Evolutionary conservation across 192 early-diverging fungal genomes (phyloP), one percentile per base, ranked within the genome.

Genomic region (Lunasporangiospora selenospora): DNA sequence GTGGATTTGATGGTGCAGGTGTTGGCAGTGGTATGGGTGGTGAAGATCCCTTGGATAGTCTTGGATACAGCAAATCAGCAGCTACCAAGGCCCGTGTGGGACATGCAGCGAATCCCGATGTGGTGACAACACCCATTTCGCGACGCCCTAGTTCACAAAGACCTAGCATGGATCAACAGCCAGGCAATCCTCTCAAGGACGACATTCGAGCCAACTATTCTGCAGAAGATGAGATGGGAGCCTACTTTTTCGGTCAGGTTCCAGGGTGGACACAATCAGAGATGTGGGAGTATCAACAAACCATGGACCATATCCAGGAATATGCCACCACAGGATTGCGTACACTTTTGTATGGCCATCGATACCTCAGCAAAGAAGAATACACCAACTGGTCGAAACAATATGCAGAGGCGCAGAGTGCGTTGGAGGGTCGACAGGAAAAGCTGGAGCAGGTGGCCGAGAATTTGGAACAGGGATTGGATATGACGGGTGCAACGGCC

Each of bases 401-500:
- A 12, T 93, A 90, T 39, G 71, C 86, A 23, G 83, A 87, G 23
- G 95, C 95, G 0, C 82, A 88, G 30, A 82, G 81, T 27, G 73
- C 88, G 7, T 76, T 97, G 6, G 80, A 75, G 16, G 78, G 87
- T 43, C 77, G 92, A 26, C 85, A 89, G 47, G 65, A 76, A 27
- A 80, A 82, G 32, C 30, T 85, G 38, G 75, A 77, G 31, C 49
- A 80, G 8, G 83, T 88, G 3, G 92, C 91, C 5, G 90, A 93
- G 39, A 56, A 84, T 16, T 87, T 95, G 31, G 94, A 96, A 62
- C 57, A 62, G n/a, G 84, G 87, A 18, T 57, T 96, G 36, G 71
- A 86, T 10, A 80, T 96, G 27, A 78, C 94, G 0, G 94, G 94
- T 0, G 88, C 92, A 0, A 94, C 93, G 0, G 94, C 94, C 3